These are phyloP conservation scores for Gracilaria gracilis DNA, from an alignment of 23 red algal species.

Conservation along the genomic window DNA sequence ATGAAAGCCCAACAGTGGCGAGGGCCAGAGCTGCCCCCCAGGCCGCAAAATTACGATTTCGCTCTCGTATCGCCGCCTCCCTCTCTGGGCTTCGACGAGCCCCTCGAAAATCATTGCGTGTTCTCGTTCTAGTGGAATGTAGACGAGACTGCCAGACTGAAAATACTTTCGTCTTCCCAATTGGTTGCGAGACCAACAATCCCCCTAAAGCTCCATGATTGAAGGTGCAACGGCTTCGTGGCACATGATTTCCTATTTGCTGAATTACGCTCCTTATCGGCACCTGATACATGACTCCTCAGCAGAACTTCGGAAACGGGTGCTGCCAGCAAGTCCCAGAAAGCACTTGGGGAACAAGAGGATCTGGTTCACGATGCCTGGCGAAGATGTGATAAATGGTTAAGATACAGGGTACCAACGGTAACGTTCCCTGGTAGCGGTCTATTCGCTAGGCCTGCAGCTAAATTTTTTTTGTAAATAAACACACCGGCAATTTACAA, in stretches of 20 bases:
- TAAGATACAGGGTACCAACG: no score
- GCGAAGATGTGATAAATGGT: no score
- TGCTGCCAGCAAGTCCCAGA: background rate
- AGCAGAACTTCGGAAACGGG: background rate
- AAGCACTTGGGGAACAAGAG: no score
- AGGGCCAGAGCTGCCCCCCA: conserved; percentile 75
- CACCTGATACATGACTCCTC: background rate
- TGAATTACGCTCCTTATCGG: background rate
- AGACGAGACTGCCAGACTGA: background rate
- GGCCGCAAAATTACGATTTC: conserved; percentile 71
- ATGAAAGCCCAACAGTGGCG: conserved; percentile 84
- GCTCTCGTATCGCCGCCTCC: conserved; percentile 63
- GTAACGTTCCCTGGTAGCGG: no score
- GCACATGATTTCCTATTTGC: background rate
- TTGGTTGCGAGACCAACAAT: background rate
- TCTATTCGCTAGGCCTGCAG: no score
- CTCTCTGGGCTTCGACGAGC: conserved; percentile 56
- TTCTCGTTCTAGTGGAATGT: background rate
- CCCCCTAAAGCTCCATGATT: background rate
- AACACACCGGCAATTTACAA: no score
- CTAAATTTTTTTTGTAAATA: no score
- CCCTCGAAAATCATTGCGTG: conserved; percentile 12
- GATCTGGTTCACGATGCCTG: no score
- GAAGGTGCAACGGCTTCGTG: background rate
- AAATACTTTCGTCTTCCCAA: background rate